Conservation (phyloP, 176 grass and related monocot genomes). For the Musa beccarii region DNA sequence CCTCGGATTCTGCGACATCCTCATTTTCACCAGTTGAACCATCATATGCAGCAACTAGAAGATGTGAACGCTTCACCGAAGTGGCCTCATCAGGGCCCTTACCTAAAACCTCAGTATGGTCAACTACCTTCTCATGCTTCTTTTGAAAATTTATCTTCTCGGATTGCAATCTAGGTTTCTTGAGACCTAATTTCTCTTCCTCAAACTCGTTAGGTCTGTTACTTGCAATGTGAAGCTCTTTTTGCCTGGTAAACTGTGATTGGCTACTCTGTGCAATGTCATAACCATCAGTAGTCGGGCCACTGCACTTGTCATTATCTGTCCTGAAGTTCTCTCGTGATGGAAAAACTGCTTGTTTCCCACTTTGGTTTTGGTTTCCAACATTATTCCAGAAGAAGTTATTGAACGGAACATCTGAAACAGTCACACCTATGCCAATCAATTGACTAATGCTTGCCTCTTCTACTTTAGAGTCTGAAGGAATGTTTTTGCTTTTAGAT, state of each 20-base stretch:
- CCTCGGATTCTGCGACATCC: conserved; percentile 78
- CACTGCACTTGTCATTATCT: conserved; percentile 33
- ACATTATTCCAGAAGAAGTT: conserved; percentile 43
- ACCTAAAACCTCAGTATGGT: conserved; percentile 45
- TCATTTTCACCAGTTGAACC: conserved; percentile 97
- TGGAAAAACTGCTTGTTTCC: conserved; percentile 42
- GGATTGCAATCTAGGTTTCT: conserved; percentile 38
- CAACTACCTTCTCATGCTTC: conserved; percentile 32
- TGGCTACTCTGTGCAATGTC: conserved; percentile 22
- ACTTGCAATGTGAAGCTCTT: conserved; percentile 38
- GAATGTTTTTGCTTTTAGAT: conserved; percentile 37
- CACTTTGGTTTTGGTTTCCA: conserved; percentile 28
- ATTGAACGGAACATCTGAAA: conserved; percentile 54
- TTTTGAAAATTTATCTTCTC: conserved; percentile 63
- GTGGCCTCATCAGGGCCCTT: conserved; percentile 44
- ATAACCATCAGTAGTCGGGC: conserved; percentile 24
- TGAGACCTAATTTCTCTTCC: conserved; percentile 38
- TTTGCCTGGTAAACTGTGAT: conserved; percentile 28
- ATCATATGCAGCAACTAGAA: conserved; percentile 73
- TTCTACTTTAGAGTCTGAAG: conserved; percentile 40
- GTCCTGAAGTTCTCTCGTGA: conserved; percentile 45
- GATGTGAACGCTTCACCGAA: conserved; percentile 40
- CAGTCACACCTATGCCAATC: conserved; percentile 15
- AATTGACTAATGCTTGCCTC: conserved; percentile 53
- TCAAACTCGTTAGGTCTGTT: conserved; percentile 34